Conservation (phyloP, 257 asterid genomes). For the Nicotiana sylvestris region DNA sequence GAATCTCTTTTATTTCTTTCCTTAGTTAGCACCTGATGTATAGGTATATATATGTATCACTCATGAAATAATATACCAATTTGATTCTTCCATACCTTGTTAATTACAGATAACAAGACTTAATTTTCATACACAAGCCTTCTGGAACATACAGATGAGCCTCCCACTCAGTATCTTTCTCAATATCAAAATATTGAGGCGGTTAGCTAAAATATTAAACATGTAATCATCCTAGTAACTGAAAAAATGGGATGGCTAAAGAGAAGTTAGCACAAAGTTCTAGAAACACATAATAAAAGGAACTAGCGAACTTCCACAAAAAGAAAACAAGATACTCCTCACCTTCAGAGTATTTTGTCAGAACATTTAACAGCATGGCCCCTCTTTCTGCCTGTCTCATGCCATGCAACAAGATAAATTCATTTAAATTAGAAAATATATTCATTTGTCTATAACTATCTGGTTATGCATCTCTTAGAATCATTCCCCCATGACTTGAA, state of each 20-base stretch:
- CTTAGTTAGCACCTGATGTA: no score
- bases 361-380: slow-evolving; percentile 71
- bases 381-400: slow-evolving; percentile 68
- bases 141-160: background rate
- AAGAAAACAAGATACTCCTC: slow-evolving; percentile 5
- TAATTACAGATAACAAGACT: background rate
- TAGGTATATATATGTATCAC: no score
- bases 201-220: background rate
- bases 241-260: background rate
- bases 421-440: background rate
- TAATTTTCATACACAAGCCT: background rate
- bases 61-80: no score
- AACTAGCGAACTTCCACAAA: background rate
- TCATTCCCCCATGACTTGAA: background rate
- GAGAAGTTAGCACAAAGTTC: background rate
- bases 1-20: no score
- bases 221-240: background rate
- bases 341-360: slow-evolving; percentile 93
- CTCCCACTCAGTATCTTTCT: background rate
- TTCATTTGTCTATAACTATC: background rate
- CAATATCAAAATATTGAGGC: background rate
- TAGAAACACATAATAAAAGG: background rate
- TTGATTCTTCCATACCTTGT: no score
- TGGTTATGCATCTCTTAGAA: background rate
- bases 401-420: slow-evolving; percentile 7